Percentiles rank a stretch among this genome's conserved stretches.
These are phyloP conservation scores for Astragalus glycyphyllos DNA, from an alignment of 306 rosid species.

Conservation along the genomic window DNA sequence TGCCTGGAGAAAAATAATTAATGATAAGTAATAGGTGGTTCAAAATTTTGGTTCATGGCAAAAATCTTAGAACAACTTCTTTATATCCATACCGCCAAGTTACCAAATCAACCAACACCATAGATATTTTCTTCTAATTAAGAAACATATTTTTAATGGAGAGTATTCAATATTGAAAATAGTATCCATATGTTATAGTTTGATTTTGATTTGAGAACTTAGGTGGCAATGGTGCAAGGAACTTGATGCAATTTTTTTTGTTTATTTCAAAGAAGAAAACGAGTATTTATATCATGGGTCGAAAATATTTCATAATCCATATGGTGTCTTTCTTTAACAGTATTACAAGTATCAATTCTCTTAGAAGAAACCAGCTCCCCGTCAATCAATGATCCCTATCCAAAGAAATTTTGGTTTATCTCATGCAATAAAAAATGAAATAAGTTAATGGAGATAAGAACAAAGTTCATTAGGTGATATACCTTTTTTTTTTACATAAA, in stretches of 20 bases:
- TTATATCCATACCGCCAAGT: neutral
- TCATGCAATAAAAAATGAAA: slow-evolving; percentile 24
- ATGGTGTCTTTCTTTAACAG: slow-evolving; percentile 26
- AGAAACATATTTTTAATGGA: neutral
- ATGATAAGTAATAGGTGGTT: slow-evolving; percentile 12
- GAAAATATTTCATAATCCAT: slow-evolving; percentile 34
- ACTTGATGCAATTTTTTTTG: neutral
- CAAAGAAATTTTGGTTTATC: slow-evolving; percentile 29
- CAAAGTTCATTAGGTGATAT: slow-evolving; percentile 23
- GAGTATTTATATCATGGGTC: slow-evolving; percentile 3
- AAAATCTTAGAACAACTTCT: slow-evolving; percentile 11
- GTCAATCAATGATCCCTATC: slow-evolving; percentile 24
- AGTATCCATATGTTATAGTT: neutral
- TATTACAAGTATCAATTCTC: slow-evolving; percentile 21
- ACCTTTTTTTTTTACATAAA: slow-evolving; percentile 3
- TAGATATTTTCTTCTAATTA: neutral
- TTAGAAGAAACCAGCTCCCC: slow-evolving; percentile 26
- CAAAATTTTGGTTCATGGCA: neutral
- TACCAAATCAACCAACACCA: neutral
- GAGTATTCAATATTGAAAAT: slow-evolving; percentile 17
- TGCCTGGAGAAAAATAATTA: slow-evolving; percentile 11
- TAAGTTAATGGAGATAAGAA: slow-evolving; percentile 14
- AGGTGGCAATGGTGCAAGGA: neutral
- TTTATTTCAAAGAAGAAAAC: slow-evolving; percentile 12
- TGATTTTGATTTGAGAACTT: slow-evolving; percentile 16